Evolutionary conservation across 108 stramenopile species (phyloP).

Genomic region (Nitzschia sp.): DNA sequence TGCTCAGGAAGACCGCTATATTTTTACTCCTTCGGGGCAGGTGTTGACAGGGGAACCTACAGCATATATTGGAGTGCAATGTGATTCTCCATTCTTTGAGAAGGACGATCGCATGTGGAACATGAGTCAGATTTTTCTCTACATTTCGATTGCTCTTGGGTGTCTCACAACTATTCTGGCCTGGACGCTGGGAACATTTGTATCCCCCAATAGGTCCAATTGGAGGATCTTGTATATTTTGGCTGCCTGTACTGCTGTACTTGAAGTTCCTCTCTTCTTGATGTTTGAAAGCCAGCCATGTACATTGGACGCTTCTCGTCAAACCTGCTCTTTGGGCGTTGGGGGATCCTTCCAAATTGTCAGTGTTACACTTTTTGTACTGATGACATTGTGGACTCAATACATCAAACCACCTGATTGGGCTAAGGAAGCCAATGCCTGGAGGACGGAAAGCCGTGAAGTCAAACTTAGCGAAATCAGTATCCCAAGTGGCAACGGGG

Average conservation of each 20-base stretch:
- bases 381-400: slow-evolving; percentile 39
- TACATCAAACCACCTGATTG: slow-evolving; percentile 30
- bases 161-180: slow-evolving; percentile 16
- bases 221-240: slow-evolving; percentile 19
- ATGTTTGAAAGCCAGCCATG: slow-evolving; percentile 31
- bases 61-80: slow-evolving; percentile 22
- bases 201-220: slow-evolving; percentile 12
- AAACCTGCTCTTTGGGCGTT: slow-evolving; percentile 22
- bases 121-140: slow-evolving; percentile 15
- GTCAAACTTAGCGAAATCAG: slow-evolving; percentile 10
- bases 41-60: background rate
- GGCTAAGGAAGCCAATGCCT: slow-evolving; percentile 24
- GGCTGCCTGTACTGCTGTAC: slow-evolving; percentile 18
- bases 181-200: slow-evolving; percentile 16
- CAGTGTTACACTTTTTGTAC: slow-evolving; percentile 25
- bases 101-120: slow-evolving; percentile 24
- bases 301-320: slow-evolving; percentile 18
- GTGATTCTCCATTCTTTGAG: slow-evolving; percentile 15
- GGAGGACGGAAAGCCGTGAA: slow-evolving; percentile 9
- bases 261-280: slow-evolving; percentile 27
- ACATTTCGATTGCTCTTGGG: slow-evolving; percentile 13
- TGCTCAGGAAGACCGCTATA: background rate
- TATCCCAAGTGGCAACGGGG: slow-evolving; percentile 7
- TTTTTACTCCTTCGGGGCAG: slow-evolving; percentile 11
- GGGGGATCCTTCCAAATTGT: slow-evolving; percentile 27